These are phyloP conservation scores for Beauveria rudraprayagi DNA, from an alignment of 2,329 filamentous ascomycete species.

Conservation along the genomic window DNA sequence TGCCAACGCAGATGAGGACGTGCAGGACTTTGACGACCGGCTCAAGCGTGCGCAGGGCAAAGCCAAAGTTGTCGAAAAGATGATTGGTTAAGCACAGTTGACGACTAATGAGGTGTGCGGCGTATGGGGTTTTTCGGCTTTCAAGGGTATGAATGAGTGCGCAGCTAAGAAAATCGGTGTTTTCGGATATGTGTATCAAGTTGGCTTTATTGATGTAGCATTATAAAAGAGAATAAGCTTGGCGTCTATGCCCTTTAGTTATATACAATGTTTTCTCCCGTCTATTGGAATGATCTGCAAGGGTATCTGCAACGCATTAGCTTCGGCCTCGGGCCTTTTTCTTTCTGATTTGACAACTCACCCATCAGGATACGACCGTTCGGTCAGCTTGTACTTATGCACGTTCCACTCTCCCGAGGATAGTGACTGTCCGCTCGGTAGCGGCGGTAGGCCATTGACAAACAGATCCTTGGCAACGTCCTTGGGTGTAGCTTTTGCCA, in stretches of 20 bases:
- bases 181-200: background rate
- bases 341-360: conserved; percentile 36
- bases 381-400: conserved; percentile 57
- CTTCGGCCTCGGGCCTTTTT: conserved; percentile 10
- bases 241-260: conserved; percentile 16
- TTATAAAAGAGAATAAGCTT: background rate
- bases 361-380: conserved; percentile 63
- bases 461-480: conserved; percentile 60
- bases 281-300: conserved; percentile 53
- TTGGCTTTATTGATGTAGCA: conserved; percentile 7
- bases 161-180: background rate
- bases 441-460: conserved; percentile 74
- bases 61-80: conserved; percentile 73
- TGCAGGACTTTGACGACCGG: conserved; percentile 86
- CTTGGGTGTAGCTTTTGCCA: conserved; percentile 45
- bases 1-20: conserved; percentile 78
- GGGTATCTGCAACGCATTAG: conserved; percentile 43
- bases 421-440: conserved; percentile 62
- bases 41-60: conserved; percentile 78
- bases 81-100: conserved; percentile 35
- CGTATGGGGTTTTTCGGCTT: conserved; percentile 3
- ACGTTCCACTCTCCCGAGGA: conserved; percentile 50
- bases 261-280: conserved; percentile 11
- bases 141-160: background rate
- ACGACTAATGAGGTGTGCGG: conserved; percentile 12